Percentiles rank a stretch among this genome's conserved stretches.
phyloP scores from a whole-genome alignment of 192 early-diverging fungal genomes.

The Lobulomyces angularis region DNA sequence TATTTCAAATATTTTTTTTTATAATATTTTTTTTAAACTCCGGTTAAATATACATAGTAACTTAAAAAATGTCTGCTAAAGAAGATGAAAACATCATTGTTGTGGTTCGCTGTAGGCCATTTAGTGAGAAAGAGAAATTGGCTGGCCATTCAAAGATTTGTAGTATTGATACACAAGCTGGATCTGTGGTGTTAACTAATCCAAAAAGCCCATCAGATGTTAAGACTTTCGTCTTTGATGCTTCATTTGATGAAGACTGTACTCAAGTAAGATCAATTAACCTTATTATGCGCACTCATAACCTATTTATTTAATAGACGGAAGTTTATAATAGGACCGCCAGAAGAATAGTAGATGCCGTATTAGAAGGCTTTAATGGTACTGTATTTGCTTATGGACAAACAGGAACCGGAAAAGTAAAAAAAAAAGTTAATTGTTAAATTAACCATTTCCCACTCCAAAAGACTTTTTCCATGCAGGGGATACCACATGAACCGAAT shows the following conservation, averaged over 20 bases:
- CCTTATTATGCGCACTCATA: conserved; percentile 3
- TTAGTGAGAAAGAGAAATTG: conserved; percentile 37
- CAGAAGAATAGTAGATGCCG: conserved; percentile 41
- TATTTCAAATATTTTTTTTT: too few relatives aligned
- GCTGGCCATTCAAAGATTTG: conserved; percentile 36
- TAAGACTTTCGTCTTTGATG: conserved; percentile 51
- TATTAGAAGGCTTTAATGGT: conserved; percentile 47
- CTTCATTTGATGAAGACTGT: conserved; percentile 39
- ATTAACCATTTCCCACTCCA: conserved; percentile 2
- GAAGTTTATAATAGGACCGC: conserved; percentile 51
- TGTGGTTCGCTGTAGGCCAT: conserved; percentile 43
- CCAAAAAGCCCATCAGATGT: conserved; percentile 31
- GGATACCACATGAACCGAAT: conserved; percentile 31
- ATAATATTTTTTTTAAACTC: too few relatives aligned
- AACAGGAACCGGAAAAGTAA: conserved; percentile 39
- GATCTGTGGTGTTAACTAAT: conserved; percentile 25
- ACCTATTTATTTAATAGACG: conserved; percentile 16
- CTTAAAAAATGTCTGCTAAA: not conserved
- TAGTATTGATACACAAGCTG: conserved; percentile 18
- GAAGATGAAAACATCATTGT: conserved; percentile 29
- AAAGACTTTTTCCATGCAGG: conserved; percentile 46
- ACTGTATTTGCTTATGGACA: conserved; percentile 53
- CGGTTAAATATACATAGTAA: too few relatives aligned
- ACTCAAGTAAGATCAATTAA: conserved; percentile 25
- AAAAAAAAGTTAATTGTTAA: not conserved